Evolutionary conservation across 441 rosid genomes (phyloP).

Genomic region (Capsella rubella): DNA sequence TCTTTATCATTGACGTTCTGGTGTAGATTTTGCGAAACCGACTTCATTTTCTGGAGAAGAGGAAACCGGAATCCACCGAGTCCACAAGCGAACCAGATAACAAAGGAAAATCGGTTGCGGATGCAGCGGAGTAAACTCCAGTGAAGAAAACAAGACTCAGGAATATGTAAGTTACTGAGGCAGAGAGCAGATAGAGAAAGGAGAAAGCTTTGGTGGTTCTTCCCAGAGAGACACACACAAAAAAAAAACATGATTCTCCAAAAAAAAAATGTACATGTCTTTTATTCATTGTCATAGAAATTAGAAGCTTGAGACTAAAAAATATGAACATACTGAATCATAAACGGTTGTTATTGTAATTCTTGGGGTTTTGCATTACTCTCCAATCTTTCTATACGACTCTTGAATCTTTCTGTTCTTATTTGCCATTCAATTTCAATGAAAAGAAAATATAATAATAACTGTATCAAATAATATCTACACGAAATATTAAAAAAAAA

Average conservation of each 20-base stretch:
- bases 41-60: slow-evolving; percentile 35
- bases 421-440: neutral
- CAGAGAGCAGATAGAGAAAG: slow-evolving; percentile 30
- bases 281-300: slow-evolving; percentile 20
- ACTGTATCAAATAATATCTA: too few relatives aligned
- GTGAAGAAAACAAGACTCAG: neutral
- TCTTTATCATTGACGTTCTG: neutral
- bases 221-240: neutral
- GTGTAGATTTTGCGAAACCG: slow-evolving; percentile 37
- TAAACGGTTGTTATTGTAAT: neutral
- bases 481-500: too few relatives aligned
- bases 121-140: slow-evolving; percentile 17
- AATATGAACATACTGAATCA: neutral
- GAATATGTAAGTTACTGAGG: neutral
- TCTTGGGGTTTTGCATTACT: neutral
- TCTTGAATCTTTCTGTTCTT: neutral
- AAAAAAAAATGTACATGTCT: slow-evolving; percentile 31
- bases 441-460: too few relatives aligned
- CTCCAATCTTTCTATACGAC: neutral
- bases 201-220: slow-evolving; percentile 12
- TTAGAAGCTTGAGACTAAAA: slow-evolving; percentile 10
- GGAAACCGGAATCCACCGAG: slow-evolving; percentile 31
- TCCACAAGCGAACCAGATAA: slow-evolving; percentile 9
- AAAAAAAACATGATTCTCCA: neutral
- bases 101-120: slow-evolving; percentile 34